Base-by-base conservation (phyloP, 2,329 filamentous ascomycete species). In the Ophiostoma himal-ulmi region DNA sequence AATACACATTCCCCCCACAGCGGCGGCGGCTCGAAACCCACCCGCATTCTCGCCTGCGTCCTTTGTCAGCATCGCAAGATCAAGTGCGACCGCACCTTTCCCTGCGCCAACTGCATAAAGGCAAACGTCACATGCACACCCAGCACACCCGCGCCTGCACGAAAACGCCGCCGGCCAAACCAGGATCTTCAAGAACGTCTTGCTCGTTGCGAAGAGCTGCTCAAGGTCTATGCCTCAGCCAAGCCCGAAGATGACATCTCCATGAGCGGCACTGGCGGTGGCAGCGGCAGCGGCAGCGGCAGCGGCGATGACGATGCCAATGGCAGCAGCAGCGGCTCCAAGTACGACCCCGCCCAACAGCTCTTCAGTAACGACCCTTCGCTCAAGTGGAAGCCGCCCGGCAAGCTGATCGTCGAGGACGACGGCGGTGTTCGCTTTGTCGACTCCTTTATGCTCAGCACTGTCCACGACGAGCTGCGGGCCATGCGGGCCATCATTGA, bases 61-160 rank as follows among this genome's bases (percentile, higher is more conserved):
- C 79, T 87, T 52, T 88, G 86, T 75, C 86, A 88, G 76, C 84
- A 85, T 75, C 83, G 86, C 75, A 88, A 88, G 78, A 88, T 88
- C 78, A 87, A 86, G 77, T 88, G 86, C 77, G 85, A 88, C 75
- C 82, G 86, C 72, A 83, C 82, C 60, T 86, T 83, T 57, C 86
- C 86, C 4, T 88, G 86, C 75, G 83, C 85, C 71, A 88, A 88
- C 74, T 88, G 86, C 74, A 78, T 84, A 76, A 88, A 88, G 82
- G 85, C 86, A 75, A 86, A 86, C 74, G 84, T 87, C 70, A 81
- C 82, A 71, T 88, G 86, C 74, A 86, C 84, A 13, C 86, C 86
- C 4, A 88, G 85, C 73, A 87, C 83, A 26, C 86, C 86, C 1
- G 86, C 86, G 8, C 86, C 86, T 6, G 84, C 85, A 37, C 83